Evolutionary conservation across 75 land plant species (phyloP).

Genomic region (Cunninghamia lanceolata): DNA sequence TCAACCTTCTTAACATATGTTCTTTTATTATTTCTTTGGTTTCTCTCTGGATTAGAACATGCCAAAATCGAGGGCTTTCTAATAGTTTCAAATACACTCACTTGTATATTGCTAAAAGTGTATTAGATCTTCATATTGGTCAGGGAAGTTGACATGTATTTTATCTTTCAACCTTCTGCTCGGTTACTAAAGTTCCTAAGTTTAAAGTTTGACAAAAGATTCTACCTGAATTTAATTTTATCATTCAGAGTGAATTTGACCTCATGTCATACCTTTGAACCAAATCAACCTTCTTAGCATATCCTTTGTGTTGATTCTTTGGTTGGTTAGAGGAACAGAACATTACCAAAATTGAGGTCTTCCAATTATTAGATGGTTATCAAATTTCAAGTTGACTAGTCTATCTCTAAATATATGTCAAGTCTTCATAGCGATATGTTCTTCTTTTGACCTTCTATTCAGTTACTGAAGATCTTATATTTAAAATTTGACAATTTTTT

Average conservation of each 20-base stretch:
- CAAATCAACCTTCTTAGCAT: too few relatives aligned
- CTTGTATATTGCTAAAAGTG: background rate
- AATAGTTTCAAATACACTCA: background rate
- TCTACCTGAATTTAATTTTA: background rate
- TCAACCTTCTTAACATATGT: too few relatives aligned
- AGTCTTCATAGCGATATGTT: background rate
- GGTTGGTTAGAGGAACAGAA: too few relatives aligned
- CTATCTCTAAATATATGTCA: background rate
- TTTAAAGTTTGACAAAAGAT: background rate
- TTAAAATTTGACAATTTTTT: background rate
- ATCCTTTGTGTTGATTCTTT: too few relatives aligned
- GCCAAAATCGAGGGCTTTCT: too few relatives aligned
- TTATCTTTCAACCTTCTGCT: background rate
- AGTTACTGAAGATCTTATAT: too few relatives aligned
- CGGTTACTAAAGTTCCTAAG: background rate
- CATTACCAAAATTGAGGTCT: too few relatives aligned
- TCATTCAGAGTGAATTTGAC: background rate
- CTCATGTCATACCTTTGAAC: background rate
- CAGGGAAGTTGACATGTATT: background rate
- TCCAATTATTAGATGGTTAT: too few relatives aligned
- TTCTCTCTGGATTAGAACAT: too few relatives aligned
- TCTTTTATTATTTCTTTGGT: too few relatives aligned
- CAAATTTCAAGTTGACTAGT: background rate
- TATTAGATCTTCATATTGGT: background rate
- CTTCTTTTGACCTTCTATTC: background rate